These are phyloP conservation scores for Suillus lakei DNA, from an alignment of 768 basidiomycete genomes.

Conservation along the genomic window DNA sequence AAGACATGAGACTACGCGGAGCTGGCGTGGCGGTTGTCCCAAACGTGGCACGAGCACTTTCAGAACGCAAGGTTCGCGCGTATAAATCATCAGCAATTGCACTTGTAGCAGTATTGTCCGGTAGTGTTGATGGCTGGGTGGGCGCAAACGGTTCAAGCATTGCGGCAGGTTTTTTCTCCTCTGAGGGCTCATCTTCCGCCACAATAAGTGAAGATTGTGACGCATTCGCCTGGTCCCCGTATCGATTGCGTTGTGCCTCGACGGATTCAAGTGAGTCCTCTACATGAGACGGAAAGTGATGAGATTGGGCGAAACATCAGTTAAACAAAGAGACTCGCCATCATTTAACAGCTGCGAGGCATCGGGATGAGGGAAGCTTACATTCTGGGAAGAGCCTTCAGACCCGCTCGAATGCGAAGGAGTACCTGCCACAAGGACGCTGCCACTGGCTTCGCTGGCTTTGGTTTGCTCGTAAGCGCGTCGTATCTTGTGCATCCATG, in stretches of 20 bases:
- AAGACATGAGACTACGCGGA: background rate
- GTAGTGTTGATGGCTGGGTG: constrained; percentile 1
- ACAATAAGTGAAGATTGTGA: constrained; percentile 4
- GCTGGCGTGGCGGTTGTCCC: background rate
- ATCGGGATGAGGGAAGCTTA: constrained; percentile 33
- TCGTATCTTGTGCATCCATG: constrained; percentile 6
- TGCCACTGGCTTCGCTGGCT: constrained; percentile 19
- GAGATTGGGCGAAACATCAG: background rate
- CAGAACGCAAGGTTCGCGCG: background rate
- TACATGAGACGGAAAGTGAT: background rate
- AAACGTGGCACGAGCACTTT: constrained; percentile 1
- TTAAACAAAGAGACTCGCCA: background rate
- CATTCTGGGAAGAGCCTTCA: constrained; percentile 21
- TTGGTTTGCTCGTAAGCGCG: constrained; percentile 11
- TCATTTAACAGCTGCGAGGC: constrained; percentile 7
- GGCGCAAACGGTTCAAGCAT: background rate
- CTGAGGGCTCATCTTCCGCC: background rate
- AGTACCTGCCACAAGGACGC: constrained; percentile 56
- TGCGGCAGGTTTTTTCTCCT: background rate
- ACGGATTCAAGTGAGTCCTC: background rate
- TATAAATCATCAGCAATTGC: background rate
- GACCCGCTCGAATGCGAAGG: constrained; percentile 48
- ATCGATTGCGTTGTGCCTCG: background rate
- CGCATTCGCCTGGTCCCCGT: background rate
- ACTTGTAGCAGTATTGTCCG: background rate